Percentiles rank a stretch among this genome's conserved stretches.
These are phyloP conservation scores for Fusarium tricinctum DNA, from an alignment of 2,329 filamentous ascomycete species.

Conservation along the genomic window DNA sequence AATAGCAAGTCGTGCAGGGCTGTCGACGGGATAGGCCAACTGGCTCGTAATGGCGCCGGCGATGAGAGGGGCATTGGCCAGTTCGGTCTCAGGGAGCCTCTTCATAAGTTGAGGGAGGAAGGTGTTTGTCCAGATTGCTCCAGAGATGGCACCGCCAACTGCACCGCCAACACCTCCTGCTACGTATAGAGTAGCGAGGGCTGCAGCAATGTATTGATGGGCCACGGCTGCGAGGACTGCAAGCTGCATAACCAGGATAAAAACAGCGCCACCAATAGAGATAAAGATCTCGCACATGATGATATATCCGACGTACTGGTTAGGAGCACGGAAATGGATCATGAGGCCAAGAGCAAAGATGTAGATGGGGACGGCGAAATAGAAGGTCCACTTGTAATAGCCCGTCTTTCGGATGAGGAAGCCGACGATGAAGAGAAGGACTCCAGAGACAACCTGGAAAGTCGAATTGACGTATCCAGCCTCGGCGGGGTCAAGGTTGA, in stretches of 20 bases:
- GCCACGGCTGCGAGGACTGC: slow-evolving; percentile 69
- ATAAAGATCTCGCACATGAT: slow-evolving; percentile 69
- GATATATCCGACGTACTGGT: slow-evolving; percentile 62
- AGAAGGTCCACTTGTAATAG: slow-evolving; percentile 64
- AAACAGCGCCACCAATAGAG: slow-evolving; percentile 66
- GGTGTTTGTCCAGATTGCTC: slow-evolving; percentile 60
- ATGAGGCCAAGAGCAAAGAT: slow-evolving; percentile 63
- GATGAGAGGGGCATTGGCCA: slow-evolving; percentile 58
- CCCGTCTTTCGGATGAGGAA: slow-evolving; percentile 61
- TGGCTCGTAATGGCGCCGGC: slow-evolving; percentile 55
- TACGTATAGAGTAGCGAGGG: slow-evolving; percentile 62
- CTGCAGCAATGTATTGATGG: slow-evolving; percentile 67
- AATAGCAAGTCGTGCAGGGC: slow-evolving; percentile 58
- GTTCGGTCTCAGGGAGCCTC: slow-evolving; percentile 56
- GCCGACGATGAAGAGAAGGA: slow-evolving; percentile 65
- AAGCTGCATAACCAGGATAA: slow-evolving; percentile 68
- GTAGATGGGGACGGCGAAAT: slow-evolving; percentile 64
- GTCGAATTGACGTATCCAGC: slow-evolving; percentile 64
- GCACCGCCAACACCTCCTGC: slow-evolving; percentile 61
- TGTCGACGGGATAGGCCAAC: slow-evolving; percentile 58
- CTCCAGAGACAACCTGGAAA: slow-evolving; percentile 65
- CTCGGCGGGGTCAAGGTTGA: slow-evolving; percentile 58
- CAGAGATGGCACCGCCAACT: slow-evolving; percentile 60
- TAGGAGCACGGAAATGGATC: slow-evolving; percentile 55
- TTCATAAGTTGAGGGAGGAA: slow-evolving; percentile 54